Base-by-base conservation (phyloP, 371 early-diverging fungal genomes). In the Lichtheimia hyalospora region DNA sequence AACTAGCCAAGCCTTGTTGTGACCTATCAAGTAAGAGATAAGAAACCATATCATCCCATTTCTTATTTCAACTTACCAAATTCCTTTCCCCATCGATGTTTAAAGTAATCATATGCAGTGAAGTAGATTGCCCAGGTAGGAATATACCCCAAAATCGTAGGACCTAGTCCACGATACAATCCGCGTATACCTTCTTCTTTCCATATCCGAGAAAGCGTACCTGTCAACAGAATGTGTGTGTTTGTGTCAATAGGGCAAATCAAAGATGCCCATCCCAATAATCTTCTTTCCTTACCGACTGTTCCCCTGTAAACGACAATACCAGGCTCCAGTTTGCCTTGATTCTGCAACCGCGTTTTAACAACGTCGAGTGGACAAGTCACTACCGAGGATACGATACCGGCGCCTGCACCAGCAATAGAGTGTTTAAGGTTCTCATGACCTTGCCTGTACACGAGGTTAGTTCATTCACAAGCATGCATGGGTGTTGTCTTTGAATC, bases 341-440 rank as follows among this genome's bases (percentile, higher is more conserved):
- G 94, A 69, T 96, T 95, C 73, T 98, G 98, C 57, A 97, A 79
- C 27, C 96, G 83, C 14, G 96, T 92, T 67, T 98, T 98, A 46
- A 93, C 91, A 15, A 98, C 96, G 75, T 98, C 98, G 24, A 98
- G 78, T 5, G 98, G 98, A 68, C 92, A 91, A 12, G 94, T 92
- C 14, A 93, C 84, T 16, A 94, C 78, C 5, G 94, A 86, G 18
- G 94, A 87, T 20, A 91, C 87, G 57, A 85, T 79, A 48, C 94
- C 95, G 27, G 94, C 92, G 51, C 89, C 89, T 20, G 92, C 91
- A 58, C 93, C 93, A 56, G 92, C 91, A 58, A 92, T 77, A n/a
- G 90, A 84, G 65, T 90, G 88, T 65, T 89, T 92, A 40, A 85
- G 34, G 68, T 84, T 85, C 65, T 87, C 87, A 66, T 80, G 77